Evolutionary conservation across 768 basidiomycete genomes (phyloP), one percentile per base, ranked within the genome.

Genomic region (Cystofilobasidium macerans): DNA sequence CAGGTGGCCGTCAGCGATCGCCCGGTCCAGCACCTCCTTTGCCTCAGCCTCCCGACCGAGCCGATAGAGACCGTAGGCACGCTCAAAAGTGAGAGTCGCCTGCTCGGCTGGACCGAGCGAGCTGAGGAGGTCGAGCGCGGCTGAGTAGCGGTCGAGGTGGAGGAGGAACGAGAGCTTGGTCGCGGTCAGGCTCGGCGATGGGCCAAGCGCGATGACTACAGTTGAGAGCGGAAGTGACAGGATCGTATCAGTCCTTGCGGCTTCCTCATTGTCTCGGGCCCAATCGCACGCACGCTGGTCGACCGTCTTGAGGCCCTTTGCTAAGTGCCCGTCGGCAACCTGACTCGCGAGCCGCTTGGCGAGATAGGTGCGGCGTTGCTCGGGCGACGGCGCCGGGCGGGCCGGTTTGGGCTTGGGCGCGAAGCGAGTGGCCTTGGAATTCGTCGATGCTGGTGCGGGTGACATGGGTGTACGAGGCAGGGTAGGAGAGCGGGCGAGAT

Each of bases 221-320:
- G n/a, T n/a, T n/a, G n/a, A n/a, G n/a, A n/a, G n/a, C n/a, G n/a
- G n/a, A n/a, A n/a, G n/a, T n/a, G n/a, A n/a, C n/a, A 33, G 8
- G 40, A 28, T n/a, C n/a, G n/a, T n/a, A n/a, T n/a, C n/a, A n/a
- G n/a, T n/a, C n/a, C n/a, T n/a, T n/a, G n/a, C n/a, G n/a, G n/a
- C n/a, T n/a, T n/a, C n/a, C n/a, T n/a, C n/a, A n/a, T n/a, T n/a
- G n/a, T n/a, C n/a, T n/a, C n/a, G n/a, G n/a, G n/a, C n/a, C n/a
- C n/a, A n/a, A n/a, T n/a, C n/a, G n/a, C n/a, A 71, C 77, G 68
- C 71, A 89, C 92, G 87, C 79, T 89, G 91, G 77, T 90, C 86
- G 79, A 89, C 92, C 69, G 91, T 92, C 81, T 86, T 89, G 73
- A 91, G 81, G 32, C 89, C 90, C 71, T 89, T 90, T 51, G 78